phyloP scores from a whole-genome alignment of 768 basidiomycete species.

The Boletus sp. region DNA sequence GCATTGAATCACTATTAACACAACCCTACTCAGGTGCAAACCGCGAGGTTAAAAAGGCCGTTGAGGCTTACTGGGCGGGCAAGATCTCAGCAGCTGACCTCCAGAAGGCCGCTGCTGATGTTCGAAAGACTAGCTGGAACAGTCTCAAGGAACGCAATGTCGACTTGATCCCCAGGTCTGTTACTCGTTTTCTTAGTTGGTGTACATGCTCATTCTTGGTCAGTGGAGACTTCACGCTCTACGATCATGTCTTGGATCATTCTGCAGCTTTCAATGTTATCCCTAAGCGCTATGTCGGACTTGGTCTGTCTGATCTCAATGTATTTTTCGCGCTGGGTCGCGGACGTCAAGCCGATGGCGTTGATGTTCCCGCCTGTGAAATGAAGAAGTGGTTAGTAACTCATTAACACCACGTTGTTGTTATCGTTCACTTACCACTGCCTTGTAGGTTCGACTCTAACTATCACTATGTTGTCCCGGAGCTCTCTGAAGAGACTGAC shows the following conservation, averaged over 20 bases:
- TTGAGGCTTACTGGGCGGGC: slow-evolving; percentile 97
- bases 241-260: slow-evolving; percentile 98
- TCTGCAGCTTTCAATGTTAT: slow-evolving; percentile 95
- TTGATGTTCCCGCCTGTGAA: slow-evolving; percentile 96
- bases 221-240: slow-evolving; percentile 98
- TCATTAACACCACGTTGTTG: not conserved
- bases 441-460: slow-evolving; percentile 88
- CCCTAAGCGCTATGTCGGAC: slow-evolving; percentile 88
- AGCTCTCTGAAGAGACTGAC: slow-evolving; percentile 84
- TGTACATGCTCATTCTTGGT: slow-evolving; percentile 16
- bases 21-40: slow-evolving; percentile 61
- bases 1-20: slow-evolving; percentile 1
- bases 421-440: not conserved
- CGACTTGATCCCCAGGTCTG: slow-evolving; percentile 88
- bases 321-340: slow-evolving; percentile 99
- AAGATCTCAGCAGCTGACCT: slow-evolving; percentile 88
- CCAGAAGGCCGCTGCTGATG: slow-evolving; percentile 80
- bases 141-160: slow-evolving; percentile 82
- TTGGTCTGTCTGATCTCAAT: slow-evolving; percentile 85
- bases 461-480: slow-evolving; percentile 98
- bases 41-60: slow-evolving; percentile 96
- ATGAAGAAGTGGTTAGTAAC: slow-evolving; percentile 97
- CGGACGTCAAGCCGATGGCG: slow-evolving; percentile 90
- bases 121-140: slow-evolving; percentile 88
- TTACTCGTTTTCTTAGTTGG: slow-evolving; percentile 4